Base-by-base conservation (phyloP, 352 stramenopile species). In the Phytophthora litchii region DNA sequence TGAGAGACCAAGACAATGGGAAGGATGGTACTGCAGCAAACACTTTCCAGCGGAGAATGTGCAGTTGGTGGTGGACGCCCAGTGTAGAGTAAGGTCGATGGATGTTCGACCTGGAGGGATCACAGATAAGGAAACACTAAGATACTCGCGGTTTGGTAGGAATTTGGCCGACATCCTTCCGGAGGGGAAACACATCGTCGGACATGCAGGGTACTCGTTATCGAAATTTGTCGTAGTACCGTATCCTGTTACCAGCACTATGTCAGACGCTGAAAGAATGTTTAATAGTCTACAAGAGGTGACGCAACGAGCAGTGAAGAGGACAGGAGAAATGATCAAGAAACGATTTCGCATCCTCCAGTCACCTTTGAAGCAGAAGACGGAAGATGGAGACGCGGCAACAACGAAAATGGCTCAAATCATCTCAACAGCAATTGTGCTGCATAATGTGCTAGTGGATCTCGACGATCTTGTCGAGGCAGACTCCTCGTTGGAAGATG, bases 381-480 rank as follows among this genome's bases (percentile, higher is more conserved):
- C 53, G 19, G 60, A 63, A 11, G 45, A 68, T 14, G 60, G 60
- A 40, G 60, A 64, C 16, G 51, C 40, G 6, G 60, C 60, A 8
- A 68, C 45, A n/a, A 68, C 45, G 21, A 14, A 50, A 43, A 68
- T 68, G 60, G 60, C 60, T 0, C 45, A 68, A n/a, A 17, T 68
- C 16, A 68, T 68, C 21, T 64, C 54, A 14, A 27, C 52, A 5
- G 17, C 52, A 5, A 68, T 68, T 12, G 52, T 63, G 23, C 25
- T 64, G 29, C 53, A 68, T 44, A 68, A 68, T 21, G 17, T 68
- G 2, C 23, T 67, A 2, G 40, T 67, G 16, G 59, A 57, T 47
- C 38, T 67, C 2, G 35, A 51, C 11, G 59, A 67, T 36, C 32
- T 67, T 3, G 59, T 67, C 0, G 44, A 63, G 14, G 37, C 41